Conservation (phyloP, 225 moss, liverwort and hornwort genomes). For the Anthoceros angustus region DNA sequence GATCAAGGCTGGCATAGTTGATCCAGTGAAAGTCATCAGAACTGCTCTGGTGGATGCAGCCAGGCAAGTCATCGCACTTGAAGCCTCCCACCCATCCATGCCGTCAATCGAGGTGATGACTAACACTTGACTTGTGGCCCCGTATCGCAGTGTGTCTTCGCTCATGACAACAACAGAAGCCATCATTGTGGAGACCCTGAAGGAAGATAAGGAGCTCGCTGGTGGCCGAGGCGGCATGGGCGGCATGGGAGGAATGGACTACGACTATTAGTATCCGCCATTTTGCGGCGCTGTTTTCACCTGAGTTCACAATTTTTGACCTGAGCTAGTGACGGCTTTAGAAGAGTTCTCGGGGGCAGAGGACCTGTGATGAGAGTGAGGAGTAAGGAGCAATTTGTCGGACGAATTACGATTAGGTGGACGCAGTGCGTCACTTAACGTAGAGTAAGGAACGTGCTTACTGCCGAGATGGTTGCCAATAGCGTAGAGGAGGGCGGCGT, state of each 20-base stretch:
- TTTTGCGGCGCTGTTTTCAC: not conserved
- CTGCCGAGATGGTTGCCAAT: too few relatives aligned
- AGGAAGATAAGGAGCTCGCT: slow-evolving; percentile 29
- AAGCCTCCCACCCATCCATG: not conserved
- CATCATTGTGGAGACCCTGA: slow-evolving; percentile 25
- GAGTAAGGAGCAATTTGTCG: too few relatives aligned
- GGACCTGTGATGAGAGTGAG: too few relatives aligned
- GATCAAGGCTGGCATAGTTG: slow-evolving; percentile 39
- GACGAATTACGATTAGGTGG: too few relatives aligned
- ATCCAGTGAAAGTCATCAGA: slow-evolving; percentile 42
- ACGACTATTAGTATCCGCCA: slow-evolving; percentile 6
- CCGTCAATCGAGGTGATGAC: not conserved
- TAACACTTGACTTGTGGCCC: not conserved
- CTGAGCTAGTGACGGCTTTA: not conserved
- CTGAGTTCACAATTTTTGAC: not conserved
- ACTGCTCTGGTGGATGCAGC: slow-evolving; percentile 32
- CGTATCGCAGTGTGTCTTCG: slow-evolving; percentile 23
- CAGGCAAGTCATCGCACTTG: slow-evolving; percentile 9
- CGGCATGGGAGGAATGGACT: slow-evolving; percentile 40
- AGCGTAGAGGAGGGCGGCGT: too few relatives aligned
- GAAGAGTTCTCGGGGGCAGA: too few relatives aligned
- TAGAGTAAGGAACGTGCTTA: too few relatives aligned
- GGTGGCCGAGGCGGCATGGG: slow-evolving; percentile 31
- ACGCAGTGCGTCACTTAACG: too few relatives aligned
- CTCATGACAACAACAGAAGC: slow-evolving; percentile 43